Conservation (phyloP, 164 flowering plant genomes). For the Echeveria elegans region DNA sequence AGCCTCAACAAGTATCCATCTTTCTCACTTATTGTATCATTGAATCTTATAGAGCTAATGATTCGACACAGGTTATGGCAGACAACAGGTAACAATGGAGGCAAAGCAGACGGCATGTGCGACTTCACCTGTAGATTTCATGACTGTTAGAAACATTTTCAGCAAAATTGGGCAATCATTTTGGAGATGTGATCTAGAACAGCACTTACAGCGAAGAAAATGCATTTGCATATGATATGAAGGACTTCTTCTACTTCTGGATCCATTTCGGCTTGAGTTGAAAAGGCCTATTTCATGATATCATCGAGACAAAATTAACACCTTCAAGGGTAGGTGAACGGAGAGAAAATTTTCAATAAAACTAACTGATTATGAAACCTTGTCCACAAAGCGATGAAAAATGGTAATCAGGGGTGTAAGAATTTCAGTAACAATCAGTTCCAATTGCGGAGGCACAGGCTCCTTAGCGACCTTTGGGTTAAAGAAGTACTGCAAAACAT, state of each 20-base stretch:
- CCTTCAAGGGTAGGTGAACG: not conserved
- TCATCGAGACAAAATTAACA: not conserved
- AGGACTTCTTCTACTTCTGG: constrained; percentile 42
- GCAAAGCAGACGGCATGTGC: constrained; percentile 66
- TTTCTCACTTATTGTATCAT: constrained; percentile 14
- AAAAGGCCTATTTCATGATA: constrained; percentile 30
- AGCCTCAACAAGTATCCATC: constrained; percentile 34
- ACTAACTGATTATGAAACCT: constrained; percentile 26
- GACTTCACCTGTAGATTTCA: constrained; percentile 56
- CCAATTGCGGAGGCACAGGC: constrained; percentile 73
- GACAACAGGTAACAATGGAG: constrained; percentile 42
- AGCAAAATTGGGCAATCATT: not conserved
- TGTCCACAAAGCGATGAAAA: constrained; percentile 40
- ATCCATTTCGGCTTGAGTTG: constrained; percentile 17
- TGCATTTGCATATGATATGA: constrained; percentile 64
- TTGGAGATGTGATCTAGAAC: not conserved
- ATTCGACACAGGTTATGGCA: constrained; percentile 42
- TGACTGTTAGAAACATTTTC: not conserved
- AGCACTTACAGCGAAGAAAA: constrained; percentile 60
- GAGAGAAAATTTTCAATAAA: not conserved
- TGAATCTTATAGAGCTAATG: constrained; percentile 45
- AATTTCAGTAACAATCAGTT: constrained; percentile 53
- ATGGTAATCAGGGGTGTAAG: constrained; percentile 47
- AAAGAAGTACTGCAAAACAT: constrained; percentile 58
- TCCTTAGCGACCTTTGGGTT: constrained; percentile 69